A percentile compares a stretch with the other conserved stretches of the same genome.
Conservation (phyloP, 192 early-diverging fungal species). For the Dispira simplex region DNA sequence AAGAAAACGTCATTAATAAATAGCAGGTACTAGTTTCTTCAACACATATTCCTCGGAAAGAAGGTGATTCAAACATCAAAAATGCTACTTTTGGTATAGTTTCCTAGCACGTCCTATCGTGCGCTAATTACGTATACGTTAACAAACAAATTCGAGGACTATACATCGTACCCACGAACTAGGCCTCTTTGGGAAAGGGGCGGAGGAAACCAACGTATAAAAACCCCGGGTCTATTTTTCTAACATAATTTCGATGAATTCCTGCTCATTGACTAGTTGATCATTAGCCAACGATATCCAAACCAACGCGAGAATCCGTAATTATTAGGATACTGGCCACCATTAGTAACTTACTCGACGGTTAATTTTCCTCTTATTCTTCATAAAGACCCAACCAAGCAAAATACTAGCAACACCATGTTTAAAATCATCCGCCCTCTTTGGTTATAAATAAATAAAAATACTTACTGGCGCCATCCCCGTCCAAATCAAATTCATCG, state of each 20-base stretch:
- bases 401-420: too few species aligned
- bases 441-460: too few species aligned
- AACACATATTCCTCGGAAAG: too few species aligned
- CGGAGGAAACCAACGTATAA: neutral
- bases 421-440: too few species aligned
- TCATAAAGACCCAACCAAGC: too few species aligned
- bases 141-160: neutral
- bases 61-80: neutral
- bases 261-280: neutral
- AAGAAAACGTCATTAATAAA: too few species aligned
- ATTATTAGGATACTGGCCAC: too few species aligned
- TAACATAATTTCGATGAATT: neutral
- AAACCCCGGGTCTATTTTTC: neutral
- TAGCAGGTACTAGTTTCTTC: too few species aligned
- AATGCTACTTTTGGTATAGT: neutral
- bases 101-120: neutral
- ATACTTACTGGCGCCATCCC: slow-evolving; percentile 64
- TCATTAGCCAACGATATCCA: too few species aligned
- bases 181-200: neutral
- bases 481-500: slow-evolving; percentile 76
- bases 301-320: too few species aligned
- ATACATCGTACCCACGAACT: neutral
- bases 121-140: neutral
- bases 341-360: too few species aligned
- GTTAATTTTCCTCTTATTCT: too few species aligned